These are phyloP conservation scores for Cyamopsis tetragonoloba DNA, from an alignment of 306 rosid species.

Conservation along the genomic window DNA sequence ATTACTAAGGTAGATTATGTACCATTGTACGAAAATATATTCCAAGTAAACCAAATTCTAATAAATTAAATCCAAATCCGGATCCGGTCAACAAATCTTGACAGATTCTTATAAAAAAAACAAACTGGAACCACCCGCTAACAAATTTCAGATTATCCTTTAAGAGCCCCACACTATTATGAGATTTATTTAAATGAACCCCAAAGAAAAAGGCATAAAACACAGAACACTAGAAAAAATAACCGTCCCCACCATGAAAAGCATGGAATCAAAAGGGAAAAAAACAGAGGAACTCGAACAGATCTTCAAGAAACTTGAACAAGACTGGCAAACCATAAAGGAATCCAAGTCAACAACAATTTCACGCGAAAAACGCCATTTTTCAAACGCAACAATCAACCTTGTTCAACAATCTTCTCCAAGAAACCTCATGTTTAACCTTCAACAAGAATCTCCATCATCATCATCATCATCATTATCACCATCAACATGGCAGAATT, in stretches of 20 bases:
- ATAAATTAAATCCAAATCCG: no score
- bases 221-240: not conserved
- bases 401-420: conserved; percentile 39
- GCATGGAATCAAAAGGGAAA: conserved; percentile 20
- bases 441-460: conserved; percentile 27
- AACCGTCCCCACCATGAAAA: conserved; percentile 39
- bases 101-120: conserved; percentile 21
- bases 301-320: conserved; percentile 36
- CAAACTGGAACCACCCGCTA: conserved; percentile 7
- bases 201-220: not conserved
- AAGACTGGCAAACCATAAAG: conserved; percentile 43
- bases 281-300: conserved; percentile 18
- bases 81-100: no score
- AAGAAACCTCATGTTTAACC: conserved; percentile 40
- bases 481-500: not conserved
- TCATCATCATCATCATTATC: no score
- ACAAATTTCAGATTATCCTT: not conserved
- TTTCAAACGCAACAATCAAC: not conserved
- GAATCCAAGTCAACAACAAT: conserved; percentile 33
- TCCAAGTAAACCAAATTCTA: no score
- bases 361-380: not conserved
- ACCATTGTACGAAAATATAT: no score
- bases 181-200: not conserved
- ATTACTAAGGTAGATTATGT: no score
- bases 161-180: conserved; percentile 6